Evolutionary conservation across 768 basidiomycete genomes (phyloP).

Genomic region (Agrocybe pediades): DNA sequence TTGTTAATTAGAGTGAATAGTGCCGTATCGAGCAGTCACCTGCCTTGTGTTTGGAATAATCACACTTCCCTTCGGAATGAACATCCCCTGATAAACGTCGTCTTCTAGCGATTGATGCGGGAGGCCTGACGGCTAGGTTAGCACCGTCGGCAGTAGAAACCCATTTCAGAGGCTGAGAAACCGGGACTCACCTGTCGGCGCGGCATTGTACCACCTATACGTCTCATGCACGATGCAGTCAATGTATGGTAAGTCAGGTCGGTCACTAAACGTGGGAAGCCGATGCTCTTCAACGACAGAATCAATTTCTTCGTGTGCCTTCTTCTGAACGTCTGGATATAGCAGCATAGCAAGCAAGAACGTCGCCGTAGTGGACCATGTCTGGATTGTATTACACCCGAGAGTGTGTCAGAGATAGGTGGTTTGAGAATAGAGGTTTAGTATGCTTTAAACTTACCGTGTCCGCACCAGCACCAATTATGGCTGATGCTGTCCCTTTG

Average conservation of each 20-base stretch:
- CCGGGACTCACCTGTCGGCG: conserved; percentile 22
- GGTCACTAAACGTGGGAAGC: conserved; percentile 28
- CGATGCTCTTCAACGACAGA: conserved; percentile 19
- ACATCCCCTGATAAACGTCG: conserved; percentile 10
- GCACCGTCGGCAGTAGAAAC: too few relatives aligned
- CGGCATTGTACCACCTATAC: conserved; percentile 19
- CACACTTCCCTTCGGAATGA: conserved; percentile 33
- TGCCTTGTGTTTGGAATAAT: conserved; percentile 25
- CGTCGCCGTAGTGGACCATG: conserved; percentile 6
- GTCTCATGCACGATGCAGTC: conserved; percentile 26
- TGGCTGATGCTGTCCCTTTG: conserved; percentile 25
- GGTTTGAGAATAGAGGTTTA: too few relatives aligned
- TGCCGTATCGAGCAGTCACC: not conserved
- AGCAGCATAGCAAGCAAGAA: too few relatives aligned
- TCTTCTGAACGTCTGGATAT: too few relatives aligned
- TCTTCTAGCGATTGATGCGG: too few relatives aligned
- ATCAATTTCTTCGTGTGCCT: conserved; percentile 32
- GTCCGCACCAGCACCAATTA: conserved; percentile 40
- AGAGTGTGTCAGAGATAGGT: too few relatives aligned
- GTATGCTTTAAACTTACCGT: conserved; percentile 21
- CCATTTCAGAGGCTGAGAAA: too few relatives aligned
- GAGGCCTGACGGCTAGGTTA: too few relatives aligned
- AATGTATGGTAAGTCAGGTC: conserved; percentile 25
- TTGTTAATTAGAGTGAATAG: not conserved
- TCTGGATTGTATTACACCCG: too few relatives aligned